A percentile compares a stretch with the other conserved stretches of the same genome.
These are phyloP conservation scores for Paulownia fortunei DNA, from an alignment of 257 asterid genomes.

Conservation along the genomic window DNA sequence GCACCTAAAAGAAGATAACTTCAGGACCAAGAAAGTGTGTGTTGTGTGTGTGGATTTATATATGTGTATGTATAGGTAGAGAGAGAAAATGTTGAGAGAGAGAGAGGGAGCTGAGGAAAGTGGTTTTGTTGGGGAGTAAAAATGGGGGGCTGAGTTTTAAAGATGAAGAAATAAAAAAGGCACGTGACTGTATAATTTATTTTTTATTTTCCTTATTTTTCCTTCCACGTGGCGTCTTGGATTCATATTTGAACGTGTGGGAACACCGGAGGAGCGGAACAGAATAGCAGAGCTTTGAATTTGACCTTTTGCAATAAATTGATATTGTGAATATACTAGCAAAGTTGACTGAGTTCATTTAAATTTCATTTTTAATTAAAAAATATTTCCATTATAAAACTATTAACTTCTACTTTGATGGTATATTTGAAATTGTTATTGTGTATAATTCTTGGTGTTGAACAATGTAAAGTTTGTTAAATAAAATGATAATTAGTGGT, in stretches of 20 bases:
- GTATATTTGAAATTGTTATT: too few relatives aligned
- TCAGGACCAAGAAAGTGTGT: constrained; percentile 39
- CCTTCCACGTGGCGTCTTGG: constrained; percentile 30
- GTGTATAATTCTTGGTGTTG: too few relatives aligned
- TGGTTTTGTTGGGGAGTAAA: constrained; percentile 27
- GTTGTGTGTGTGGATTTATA: constrained; percentile 32
- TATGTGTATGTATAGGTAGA: constrained; percentile 17
- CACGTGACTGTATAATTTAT: constrained; percentile 38
- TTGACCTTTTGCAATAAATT: too few relatives aligned
- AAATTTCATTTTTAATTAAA: too few relatives aligned
- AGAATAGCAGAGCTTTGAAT: too few relatives aligned
- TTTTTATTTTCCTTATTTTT: not conserved
- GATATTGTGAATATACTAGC: too few relatives aligned
- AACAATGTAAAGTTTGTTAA: too few relatives aligned
- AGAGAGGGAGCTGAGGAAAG: constrained; percentile 30
- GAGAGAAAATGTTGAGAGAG: constrained; percentile 26
- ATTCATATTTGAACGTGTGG: constrained; percentile 27
- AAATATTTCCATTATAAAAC: too few relatives aligned
- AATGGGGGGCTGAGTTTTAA: constrained; percentile 49
- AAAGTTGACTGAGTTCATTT: too few relatives aligned
- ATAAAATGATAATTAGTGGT: too few relatives aligned
- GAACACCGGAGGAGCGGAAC: not conserved
- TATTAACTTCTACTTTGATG: too few relatives aligned
- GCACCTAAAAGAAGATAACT: constrained; percentile 37
- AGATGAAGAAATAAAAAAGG: constrained; percentile 35